phyloP scores from a whole-genome alignment of 176 grass and related monocot species.

The Oryza longistaminata region DNA sequence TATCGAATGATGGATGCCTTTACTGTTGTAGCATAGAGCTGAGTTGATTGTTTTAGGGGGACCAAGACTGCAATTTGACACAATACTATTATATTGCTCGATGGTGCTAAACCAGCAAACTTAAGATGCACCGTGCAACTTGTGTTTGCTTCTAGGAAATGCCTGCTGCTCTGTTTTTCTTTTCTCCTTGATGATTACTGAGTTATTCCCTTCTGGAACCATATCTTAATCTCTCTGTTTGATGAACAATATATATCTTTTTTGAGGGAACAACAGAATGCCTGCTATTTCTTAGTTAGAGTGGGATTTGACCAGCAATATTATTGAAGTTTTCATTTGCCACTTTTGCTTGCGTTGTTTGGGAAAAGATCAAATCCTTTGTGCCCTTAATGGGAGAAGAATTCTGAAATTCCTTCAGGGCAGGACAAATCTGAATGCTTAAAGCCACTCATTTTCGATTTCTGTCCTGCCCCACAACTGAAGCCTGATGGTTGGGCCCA shows the following conservation, averaged over 20 bases:
- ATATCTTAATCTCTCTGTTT: neutral
- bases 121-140: slow-evolving; percentile 9
- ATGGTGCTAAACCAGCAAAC: slow-evolving; percentile 33
- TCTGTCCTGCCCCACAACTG: slow-evolving; percentile 31
- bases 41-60: slow-evolving; percentile 32
- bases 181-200: slow-evolving; percentile 1
- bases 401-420: slow-evolving; percentile 16
- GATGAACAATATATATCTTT: neutral
- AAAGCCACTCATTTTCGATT: slow-evolving; percentile 27
- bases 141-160: slow-evolving; percentile 23
- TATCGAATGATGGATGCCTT: slow-evolving; percentile 17
- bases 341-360: neutral
- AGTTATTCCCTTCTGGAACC: neutral
- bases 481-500: neutral
- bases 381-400: neutral
- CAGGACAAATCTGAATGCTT: slow-evolving; percentile 34
- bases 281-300: neutral
- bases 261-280: neutral
- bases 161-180: neutral
- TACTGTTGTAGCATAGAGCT: slow-evolving; percentile 21
- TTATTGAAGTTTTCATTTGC: neutral
- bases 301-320: neutral
- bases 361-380: slow-evolving; percentile 1
- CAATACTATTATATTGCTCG: slow-evolving; percentile 6
- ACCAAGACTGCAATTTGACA: slow-evolving; percentile 33